Conservation (phyloP, 768 basidiomycete species). For the Ephemerocybe angulata region DNA sequence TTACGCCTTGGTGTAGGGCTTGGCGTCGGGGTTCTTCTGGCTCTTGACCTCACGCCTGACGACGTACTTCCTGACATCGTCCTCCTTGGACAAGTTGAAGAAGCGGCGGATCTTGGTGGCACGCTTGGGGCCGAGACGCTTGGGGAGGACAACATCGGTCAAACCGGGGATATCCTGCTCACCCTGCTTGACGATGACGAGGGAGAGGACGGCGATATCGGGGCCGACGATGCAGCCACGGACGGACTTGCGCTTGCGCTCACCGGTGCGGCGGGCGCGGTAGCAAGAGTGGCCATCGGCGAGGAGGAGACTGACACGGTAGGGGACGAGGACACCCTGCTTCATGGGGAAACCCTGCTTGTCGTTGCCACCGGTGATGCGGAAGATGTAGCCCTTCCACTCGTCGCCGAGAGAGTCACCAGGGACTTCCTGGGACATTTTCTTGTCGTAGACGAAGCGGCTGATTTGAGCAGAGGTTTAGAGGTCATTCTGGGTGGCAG, state of each 20-base stretch:
- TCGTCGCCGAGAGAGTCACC: conserved; percentile 91
- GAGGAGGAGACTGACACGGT: conserved; percentile 93
- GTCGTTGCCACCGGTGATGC: conserved; percentile 98
- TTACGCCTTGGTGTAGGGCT: conserved; percentile 96
- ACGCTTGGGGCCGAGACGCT: conserved; percentile 94
- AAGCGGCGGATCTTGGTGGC: conserved; percentile 96
- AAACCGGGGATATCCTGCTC: conserved; percentile 86
- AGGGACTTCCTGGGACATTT: conserved; percentile 91
- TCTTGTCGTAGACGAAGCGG: conserved; percentile 96
- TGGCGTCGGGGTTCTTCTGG: conserved; percentile 83
- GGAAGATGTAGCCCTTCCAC: conserved; percentile 95
- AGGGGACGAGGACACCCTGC: conserved; percentile 93
- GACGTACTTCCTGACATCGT: conserved; percentile 98
- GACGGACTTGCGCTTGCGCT: conserved; percentile 98
- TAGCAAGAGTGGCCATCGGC: conserved; percentile 97
- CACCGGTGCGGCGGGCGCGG: conserved; percentile 86
- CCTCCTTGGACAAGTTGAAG: conserved; percentile 97
- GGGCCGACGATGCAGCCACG: conserved; percentile 97
- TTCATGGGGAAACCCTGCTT: conserved; percentile 99
- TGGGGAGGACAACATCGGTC: conserved; percentile 89
- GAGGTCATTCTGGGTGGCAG: neutral
- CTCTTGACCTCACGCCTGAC: conserved; percentile 88
- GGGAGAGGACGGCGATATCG: conserved; percentile 91
- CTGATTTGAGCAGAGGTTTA: conserved; percentile 33
- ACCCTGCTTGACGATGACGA: conserved; percentile 96